A percentile compares a stretch with the other conserved stretches of the same genome.
Conservation (phyloP, 2,329 filamentous ascomycete species). For the Aspergillus ruber region DNA sequence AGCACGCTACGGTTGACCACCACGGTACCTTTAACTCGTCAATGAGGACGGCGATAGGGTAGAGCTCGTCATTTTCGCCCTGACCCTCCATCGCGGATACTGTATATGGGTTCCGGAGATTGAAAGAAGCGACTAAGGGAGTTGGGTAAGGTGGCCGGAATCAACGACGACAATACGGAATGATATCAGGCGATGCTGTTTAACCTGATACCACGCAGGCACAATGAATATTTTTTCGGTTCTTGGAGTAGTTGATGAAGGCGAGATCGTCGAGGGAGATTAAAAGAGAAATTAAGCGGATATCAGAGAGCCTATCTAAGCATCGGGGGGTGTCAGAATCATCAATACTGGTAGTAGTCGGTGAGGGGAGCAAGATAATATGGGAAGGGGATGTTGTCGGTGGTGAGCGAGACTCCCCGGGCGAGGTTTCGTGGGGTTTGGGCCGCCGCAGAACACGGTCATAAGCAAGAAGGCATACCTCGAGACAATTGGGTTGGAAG, state of each 20-base stretch:
- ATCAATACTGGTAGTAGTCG: background rate
- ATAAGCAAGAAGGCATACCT: slow-evolving; percentile 19
- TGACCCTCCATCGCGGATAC: slow-evolving; percentile 75
- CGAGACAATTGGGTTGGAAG: slow-evolving; percentile 16
- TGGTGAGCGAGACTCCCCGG: slow-evolving; percentile 18
- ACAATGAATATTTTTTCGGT: slow-evolving; percentile 7
- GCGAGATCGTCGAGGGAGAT: slow-evolving; percentile 9
- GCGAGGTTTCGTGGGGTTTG: slow-evolving; percentile 35
- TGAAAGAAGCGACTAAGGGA: slow-evolving; percentile 18
- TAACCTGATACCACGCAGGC: slow-evolving; percentile 23
- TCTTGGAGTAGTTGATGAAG: slow-evolving; percentile 11
- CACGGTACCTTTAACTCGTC: slow-evolving; percentile 89
- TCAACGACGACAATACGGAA: slow-evolving; percentile 27
- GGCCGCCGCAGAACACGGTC: slow-evolving; percentile 26
- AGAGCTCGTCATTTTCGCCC: slow-evolving; percentile 95
- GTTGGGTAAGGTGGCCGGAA: slow-evolving; percentile 17
- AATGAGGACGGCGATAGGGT: slow-evolving; percentile 98
- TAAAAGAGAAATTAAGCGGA: background rate
- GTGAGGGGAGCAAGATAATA: slow-evolving; percentile 14
- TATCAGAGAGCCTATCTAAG: background rate
- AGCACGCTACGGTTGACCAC: background rate
- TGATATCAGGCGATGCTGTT: slow-evolving; percentile 21
- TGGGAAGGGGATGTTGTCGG: slow-evolving; percentile 15
- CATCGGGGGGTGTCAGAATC: background rate
- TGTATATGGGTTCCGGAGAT: slow-evolving; percentile 16